Base-by-base conservation (phyloP, 495 filamentous ascomycete genomes). In the Penicillium alfredii region DNA sequence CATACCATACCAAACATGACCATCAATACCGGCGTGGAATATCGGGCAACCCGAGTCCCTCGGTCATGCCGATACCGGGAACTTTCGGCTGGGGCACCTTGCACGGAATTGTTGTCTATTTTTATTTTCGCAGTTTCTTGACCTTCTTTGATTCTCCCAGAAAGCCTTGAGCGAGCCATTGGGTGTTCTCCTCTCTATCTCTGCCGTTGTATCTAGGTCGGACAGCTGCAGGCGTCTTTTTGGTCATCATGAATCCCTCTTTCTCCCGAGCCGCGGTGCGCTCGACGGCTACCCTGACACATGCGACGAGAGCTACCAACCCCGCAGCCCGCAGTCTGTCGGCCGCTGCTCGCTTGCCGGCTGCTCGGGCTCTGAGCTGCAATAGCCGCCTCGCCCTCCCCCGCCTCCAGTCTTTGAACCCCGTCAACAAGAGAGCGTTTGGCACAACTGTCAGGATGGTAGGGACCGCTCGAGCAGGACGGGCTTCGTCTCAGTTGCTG, bases 361-460 rank as follows among this genome's bases (percentile, higher is more conserved):
- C n/a, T n/a, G n/a, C n/a, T n/a, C n/a, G n/a, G n/a, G n/a, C n/a
- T n/a, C 33, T 68, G 55, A 60, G 56, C 56, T 57, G 58, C 44
- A 61, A 50, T 56, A 51, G 43, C 54, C 60, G 58, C 40, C 45
- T 40, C 19, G 11, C 8, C 23, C 11, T 66, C 45, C 55, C 64
- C 53, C 64, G 61, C 53, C 59, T 70, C 37, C 64, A 70, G 42
- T 58, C 55, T 20, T 31, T 66, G 29, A 58, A 56, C 55, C 51
- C 52, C 38, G 27, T 48, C 35, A 59, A 46, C 58, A 59, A 65
- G 58, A 52, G 66, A 53, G 50, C 61, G 26, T 70, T 70, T 51
- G 57, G 54, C 50, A 63, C 64, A 40, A 66, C 64, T 33, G 41
- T 56, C 51, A 68, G 41, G 49, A 70, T 70, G 66, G 66, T 69